Evolutionary conservation across 495 filamentous ascomycete species (phyloP), one percentile per base, ranked within the genome.

Genomic region (Daldinia childiae): DNA sequence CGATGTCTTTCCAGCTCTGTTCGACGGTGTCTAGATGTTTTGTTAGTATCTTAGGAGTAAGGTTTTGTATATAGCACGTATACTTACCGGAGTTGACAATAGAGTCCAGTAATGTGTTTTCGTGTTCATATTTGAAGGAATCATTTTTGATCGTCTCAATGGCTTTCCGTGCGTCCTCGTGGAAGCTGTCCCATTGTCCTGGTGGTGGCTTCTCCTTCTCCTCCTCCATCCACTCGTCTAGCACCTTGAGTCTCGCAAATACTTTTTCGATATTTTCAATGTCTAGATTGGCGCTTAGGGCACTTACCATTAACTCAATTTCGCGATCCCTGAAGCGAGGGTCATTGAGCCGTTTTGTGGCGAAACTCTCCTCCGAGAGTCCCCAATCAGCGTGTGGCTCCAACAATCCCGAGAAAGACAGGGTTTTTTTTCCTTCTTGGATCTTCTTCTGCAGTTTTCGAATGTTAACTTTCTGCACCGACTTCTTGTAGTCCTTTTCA

Each of bases 1-100:
- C 43, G 38, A 63, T 50, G 21, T 68, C 66, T 7, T 55, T 41
- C 19, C 48, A 68, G 27, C 45, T 62, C n/a, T 34, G 27, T 14
- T 68, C 4, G 48, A 68, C 27, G 12, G 48, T 51, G 17, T 51
- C 48, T 51, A 50, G 21, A 50, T 17, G 6, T 6, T 17, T 41
- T 17, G 39, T 41, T 17, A 41, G 39, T n/a, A n/a, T 41, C 39
- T 2, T n/a, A 8, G 14, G 4, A 6, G 39, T 0, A 41, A n/a
- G 5, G 39, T 41, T 41, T n/a, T 41, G 39, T 41, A 17, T n/a
- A 8, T 36, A 36, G 34, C n/a, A 41, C 5, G 38, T 15, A 14
- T 1, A 17, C 39, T 8, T 2, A 41, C 39, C n/a, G 15, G 39
- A 17, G 7, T 17, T 41, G n/a, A 41, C 39, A 8, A 41, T 15